Base-by-base conservation (phyloP, 257 asterid genomes). In the Leonotis leonurus region DNA sequence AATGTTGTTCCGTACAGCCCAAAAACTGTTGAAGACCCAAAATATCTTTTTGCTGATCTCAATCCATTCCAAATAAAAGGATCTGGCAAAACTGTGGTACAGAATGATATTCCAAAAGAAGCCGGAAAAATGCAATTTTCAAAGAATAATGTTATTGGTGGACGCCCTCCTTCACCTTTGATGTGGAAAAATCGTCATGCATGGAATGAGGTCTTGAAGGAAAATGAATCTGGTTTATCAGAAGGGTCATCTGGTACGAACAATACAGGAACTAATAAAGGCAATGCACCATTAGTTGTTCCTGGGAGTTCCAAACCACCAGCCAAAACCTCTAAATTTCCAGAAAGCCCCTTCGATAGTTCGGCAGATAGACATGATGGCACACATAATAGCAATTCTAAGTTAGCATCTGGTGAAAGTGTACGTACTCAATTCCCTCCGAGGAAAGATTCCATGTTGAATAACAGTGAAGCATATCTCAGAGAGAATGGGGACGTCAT, bases 1-100 rank as follows among this genome's bases (percentile, higher is more conserved):
- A 89, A 93, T 77, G 82, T n/a, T n/a, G n/a, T 80, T 78, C 99
- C 96, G 58, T 79, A 81, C 63, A 80, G 63, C 61, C 79, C 80
- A 24, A 81, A 75, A 73, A 81, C 62, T 67, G 44, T 85, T 22
- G 94, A 85, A 52, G 97, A 85, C 79, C 86, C 94, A 21, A 85
- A 74, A 65, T 67, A 87, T 82, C 94, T 87, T 44, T 93, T 89
- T 77, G 87, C 99, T 18, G 97, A 93, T 74, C 96, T 93, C 52
- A 93, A 93, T 71, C 99, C 99, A 9, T 93, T 93, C 81, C 97
- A 78, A 64, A 64, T 81, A 60, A 87, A 89, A 80, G 94, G 88
- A 62, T 75, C 96, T 50, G 90, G 84, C 60, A 88, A 80, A 64
- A 59, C 73, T 66, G 69, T 72, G 39, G 64, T 69, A 65, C 84